Evolutionary conservation across 768 basidiomycete species (phyloP), one percentile per base, ranked within the genome.

Genomic region (Sporobolomyces phaffii): DNA sequence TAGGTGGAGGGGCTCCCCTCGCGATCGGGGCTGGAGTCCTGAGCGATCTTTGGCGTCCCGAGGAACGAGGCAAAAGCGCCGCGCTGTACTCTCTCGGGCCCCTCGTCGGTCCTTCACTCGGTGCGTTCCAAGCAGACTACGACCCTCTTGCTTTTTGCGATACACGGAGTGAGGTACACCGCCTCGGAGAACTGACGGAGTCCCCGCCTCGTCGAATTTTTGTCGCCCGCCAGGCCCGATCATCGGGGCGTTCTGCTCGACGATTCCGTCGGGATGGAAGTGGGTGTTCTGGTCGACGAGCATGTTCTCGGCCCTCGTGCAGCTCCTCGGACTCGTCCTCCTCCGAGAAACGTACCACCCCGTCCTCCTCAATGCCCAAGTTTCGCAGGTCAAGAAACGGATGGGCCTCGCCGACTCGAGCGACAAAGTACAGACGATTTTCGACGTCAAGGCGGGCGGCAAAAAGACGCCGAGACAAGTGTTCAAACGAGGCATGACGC

Each of bases 1-100:
- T 89, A 2, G 88, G 88, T 31, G 88, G 87, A 0, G 85, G 86
- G 59, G 87, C 87, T 0, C 86, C 87, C 9, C 77, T 87, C 2
- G 77, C 84, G 13, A 83, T 87, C 22, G 87, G 87, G 54, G 87
- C 86, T 28, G 88, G 86, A 13, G 73, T 76, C 11, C 66, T 77
- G 3, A 66, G 65, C 5, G 76, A 77, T 47, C 45, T 76, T 48
- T 77, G 73, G 70, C 34, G 66, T 24, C 60, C 72, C 15, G 73
- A 76, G 29, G 64, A 76, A 66, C 68, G 76, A 28, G 74, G 75
- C 6, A 74, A 65, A 24, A 77, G 72, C 18, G 54, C 65, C 0
- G 69, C 69, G 13, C 43, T 68, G 1, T 74, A 72, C 48, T 60
- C 63, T 0, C 57, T 74, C 1, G 66, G 65, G 0, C 73, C 72